These are phyloP conservation scores for Paramecium caudatum DNA, from an alignment of 73 alveolate species.

Conservation along the genomic window DNA sequence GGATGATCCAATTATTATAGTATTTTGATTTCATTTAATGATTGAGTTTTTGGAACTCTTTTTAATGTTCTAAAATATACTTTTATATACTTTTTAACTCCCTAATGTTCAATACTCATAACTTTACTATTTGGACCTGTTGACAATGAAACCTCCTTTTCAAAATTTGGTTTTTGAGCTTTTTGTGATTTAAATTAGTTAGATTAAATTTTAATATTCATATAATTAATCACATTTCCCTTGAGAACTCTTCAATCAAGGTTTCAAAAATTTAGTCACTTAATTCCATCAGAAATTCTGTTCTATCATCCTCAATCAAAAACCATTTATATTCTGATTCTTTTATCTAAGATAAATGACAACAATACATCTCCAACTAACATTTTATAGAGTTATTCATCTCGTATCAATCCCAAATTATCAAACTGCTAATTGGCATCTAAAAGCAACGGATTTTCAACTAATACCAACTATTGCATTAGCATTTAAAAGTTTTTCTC, in stretches of 20 bases:
- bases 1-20: conserved; percentile 59
- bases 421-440: conserved; percentile 48
- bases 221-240: conserved; percentile 4
- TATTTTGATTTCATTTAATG: conserved; percentile 35
- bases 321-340: conserved; percentile 73
- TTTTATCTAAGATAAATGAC: neutral
- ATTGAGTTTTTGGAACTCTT: conserved; percentile 39
- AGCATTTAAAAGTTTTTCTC: conserved; percentile 56
- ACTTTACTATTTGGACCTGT: conserved; percentile 32
- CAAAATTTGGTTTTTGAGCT: neutral
- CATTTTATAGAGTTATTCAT: conserved; percentile 68
- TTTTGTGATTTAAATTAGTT: conserved; percentile 14
- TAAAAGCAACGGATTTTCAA: conserved; percentile 51
- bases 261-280: conserved; percentile 68
- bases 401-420: conserved; percentile 62
- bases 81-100: conserved; percentile 26
- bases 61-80: conserved; percentile 15
- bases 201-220: conserved; percentile 9
- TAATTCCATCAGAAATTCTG: conserved; percentile 76
- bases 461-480: neutral
- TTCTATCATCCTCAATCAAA: conserved; percentile 66
- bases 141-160: neutral
- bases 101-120: conserved; percentile 40
- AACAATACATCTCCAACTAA: conserved; percentile 55
- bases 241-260: conserved; percentile 67